phyloP scores from a whole-genome alignment of 2,329 filamentous ascomycete species.

The Colletotrichum sp. region DNA sequence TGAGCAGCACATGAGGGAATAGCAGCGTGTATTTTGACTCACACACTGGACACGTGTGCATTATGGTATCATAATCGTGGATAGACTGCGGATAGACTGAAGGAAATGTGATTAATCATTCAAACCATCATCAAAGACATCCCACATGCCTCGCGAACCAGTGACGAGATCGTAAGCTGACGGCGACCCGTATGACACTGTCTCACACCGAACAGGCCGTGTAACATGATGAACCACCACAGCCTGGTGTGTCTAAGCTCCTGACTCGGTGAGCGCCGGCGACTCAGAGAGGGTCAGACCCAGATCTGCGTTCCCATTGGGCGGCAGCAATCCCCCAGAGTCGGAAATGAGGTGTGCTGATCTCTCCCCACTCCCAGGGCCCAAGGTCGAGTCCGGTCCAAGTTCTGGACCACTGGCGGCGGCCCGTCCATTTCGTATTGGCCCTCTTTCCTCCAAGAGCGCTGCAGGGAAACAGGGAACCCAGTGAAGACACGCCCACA shows the following conservation, averaged over 20 bases:
- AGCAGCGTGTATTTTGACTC: constrained; percentile 12
- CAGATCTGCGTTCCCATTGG: background rate
- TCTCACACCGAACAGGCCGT: background rate
- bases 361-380: background rate
- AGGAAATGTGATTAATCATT: constrained; percentile 15
- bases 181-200: background rate
- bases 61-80: constrained; percentile 19
- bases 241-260: background rate
- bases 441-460: background rate
- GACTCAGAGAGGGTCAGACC: background rate
- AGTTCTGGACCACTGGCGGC: background rate
- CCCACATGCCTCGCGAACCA: background rate
- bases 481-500: background rate
- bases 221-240: background rate
- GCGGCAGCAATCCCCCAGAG: background rate
- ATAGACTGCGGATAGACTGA: constrained; percentile 22
- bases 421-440: constrained; percentile 1
- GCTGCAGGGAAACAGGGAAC: background rate
- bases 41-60: constrained; percentile 8
- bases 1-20: constrained; percentile 1
- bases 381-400: background rate
- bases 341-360: constrained; percentile 18
- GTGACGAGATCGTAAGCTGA: background rate
- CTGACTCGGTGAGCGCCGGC: background rate
- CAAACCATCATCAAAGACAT: background rate